A percentile compares a stretch with the other conserved stretches of the same genome.
These are phyloP conservation scores for Theobroma grandiflorum DNA, from an alignment of 441 rosid species.

Conservation along the genomic window DNA sequence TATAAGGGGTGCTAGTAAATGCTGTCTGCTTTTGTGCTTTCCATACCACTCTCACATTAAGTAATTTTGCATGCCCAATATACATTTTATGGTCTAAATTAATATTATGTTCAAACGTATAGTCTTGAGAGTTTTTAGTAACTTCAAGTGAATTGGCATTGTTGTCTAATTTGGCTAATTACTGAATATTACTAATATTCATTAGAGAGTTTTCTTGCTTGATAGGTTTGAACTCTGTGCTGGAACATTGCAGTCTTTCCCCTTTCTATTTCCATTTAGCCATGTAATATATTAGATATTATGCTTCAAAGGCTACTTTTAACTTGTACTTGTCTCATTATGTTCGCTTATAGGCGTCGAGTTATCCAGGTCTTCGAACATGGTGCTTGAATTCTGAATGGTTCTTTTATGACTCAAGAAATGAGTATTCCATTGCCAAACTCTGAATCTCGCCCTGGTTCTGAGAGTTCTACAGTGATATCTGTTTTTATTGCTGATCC, in stretches of 20 bases:
- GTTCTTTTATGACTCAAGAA: conserved; percentile 96
- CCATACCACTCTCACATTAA: background rate
- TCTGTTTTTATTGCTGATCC: conserved; percentile 98
- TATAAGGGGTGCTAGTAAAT: conserved; percentile 5
- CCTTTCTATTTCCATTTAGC: conserved; percentile 3
- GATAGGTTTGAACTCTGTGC: conserved; percentile 6
- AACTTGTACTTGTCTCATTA: conserved; percentile 16
- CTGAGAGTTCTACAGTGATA: conserved; percentile 74
- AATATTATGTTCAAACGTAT: background rate
- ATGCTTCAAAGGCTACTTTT: background rate
- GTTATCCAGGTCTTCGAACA: conserved; percentile 95
- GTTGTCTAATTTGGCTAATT: background rate
- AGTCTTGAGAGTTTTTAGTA: conserved; percentile 18
- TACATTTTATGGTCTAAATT: conserved; percentile 3
- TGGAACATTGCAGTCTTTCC: background rate
- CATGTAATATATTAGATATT: background rate
- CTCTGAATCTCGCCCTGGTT: conserved; percentile 72
- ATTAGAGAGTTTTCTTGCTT: background rate
- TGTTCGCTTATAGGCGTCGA: conserved; percentile 73
- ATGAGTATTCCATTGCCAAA: conserved; percentile 76
- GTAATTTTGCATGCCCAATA: background rate
- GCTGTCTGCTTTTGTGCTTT: conserved; percentile 12
- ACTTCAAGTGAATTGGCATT: background rate
- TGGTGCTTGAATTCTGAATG: conserved; percentile 95
- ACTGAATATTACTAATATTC: background rate